Evolutionary conservation across 805 yeast genomes (phyloP), one percentile per base, ranked within the genome.

Genomic region (Ogataea allantospora): DNA sequence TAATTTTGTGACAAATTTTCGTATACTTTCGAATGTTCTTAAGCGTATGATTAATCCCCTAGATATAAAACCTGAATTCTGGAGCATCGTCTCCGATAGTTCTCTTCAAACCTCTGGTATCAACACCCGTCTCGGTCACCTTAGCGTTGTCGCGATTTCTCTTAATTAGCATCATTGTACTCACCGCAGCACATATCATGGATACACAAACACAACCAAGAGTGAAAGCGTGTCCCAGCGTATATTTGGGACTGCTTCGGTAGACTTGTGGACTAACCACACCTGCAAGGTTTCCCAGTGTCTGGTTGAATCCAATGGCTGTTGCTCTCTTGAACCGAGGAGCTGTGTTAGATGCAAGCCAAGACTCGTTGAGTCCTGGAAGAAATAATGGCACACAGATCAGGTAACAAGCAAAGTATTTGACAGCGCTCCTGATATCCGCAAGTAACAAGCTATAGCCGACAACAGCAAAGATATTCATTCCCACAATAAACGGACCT

Each of bases 211-310:
- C n/a, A 18, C 44, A 39, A 4, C 73, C 72, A 20, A 68, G 44
- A 7, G 71, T 60, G 39, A 67, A 66, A 3, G 63, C 59, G 40
- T 67, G 63, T 2, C 75, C 74, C 20, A 67, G 50, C 8, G 40
- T 47, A 41, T 63, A 70, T 9, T 40, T 39, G 3, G 71, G 71
- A 4, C 71, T 50, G 7, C 50, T 47, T 21, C 67, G 51, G 53
- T 68, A 71, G 20, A 70, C 63, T 46, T 69, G 74, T 18, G 69
- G 67, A 22, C 68, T 65, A 40, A 70, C 56, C 3, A 65, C 70
- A 34, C 77, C 77, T 4, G 75, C 62, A 18, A 65, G 40, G 43
- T 71, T 71, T 8, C 75, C 76, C 14, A 70, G 39, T 2, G 70
- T 59, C 46, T 68, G 75, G 38, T 71, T 67, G 23, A 58, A 36